Evolutionary conservation across 495 filamentous ascomycete genomes (phyloP).

Genomic region (Daldinia loculata): DNA sequence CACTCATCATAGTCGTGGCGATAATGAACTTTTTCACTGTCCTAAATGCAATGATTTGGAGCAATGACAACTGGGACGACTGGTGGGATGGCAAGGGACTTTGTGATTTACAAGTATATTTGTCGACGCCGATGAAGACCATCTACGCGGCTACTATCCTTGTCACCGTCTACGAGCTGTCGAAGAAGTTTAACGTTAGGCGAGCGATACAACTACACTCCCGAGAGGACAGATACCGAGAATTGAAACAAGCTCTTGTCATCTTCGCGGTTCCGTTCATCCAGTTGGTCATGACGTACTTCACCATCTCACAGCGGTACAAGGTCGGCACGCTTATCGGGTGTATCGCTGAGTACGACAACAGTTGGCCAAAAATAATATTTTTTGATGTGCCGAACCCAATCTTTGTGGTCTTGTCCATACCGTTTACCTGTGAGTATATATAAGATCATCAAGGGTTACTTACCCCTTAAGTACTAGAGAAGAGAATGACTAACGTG

Average conservation of each 20-base stretch:
- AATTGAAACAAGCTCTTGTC: slow-evolving; percentile 68
- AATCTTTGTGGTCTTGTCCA: slow-evolving; percentile 68
- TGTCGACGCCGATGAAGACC: slow-evolving; percentile 63
- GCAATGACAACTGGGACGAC: slow-evolving; percentile 66
- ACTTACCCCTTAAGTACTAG: neutral
- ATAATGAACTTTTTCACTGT: slow-evolving; percentile 73
- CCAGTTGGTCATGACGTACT: slow-evolving; percentile 71
- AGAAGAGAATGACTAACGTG: slow-evolving; percentile 1
- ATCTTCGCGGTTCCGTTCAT: slow-evolving; percentile 74
- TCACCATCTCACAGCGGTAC: slow-evolving; percentile 77
- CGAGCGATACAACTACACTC: slow-evolving; percentile 60
- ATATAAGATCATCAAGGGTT: slow-evolving; percentile 12
- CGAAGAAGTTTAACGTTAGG: slow-evolving; percentile 71
- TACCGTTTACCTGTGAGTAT: slow-evolving; percentile 76
- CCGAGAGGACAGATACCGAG: slow-evolving; percentile 61
- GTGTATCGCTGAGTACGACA: slow-evolving; percentile 70
- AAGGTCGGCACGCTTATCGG: slow-evolving; percentile 76
- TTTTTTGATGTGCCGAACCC: slow-evolving; percentile 73
- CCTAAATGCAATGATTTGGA: slow-evolving; percentile 85
- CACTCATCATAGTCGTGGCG: slow-evolving; percentile 70
- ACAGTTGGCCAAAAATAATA: slow-evolving; percentile 74
- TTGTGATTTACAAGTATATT: slow-evolving; percentile 84
- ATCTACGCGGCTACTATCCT: slow-evolving; percentile 69
- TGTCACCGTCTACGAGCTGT: slow-evolving; percentile 79
- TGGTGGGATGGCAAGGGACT: slow-evolving; percentile 81